Evolutionary conservation across 257 asterid genomes (phyloP).

Genomic region (Solanum stenotomum): DNA sequence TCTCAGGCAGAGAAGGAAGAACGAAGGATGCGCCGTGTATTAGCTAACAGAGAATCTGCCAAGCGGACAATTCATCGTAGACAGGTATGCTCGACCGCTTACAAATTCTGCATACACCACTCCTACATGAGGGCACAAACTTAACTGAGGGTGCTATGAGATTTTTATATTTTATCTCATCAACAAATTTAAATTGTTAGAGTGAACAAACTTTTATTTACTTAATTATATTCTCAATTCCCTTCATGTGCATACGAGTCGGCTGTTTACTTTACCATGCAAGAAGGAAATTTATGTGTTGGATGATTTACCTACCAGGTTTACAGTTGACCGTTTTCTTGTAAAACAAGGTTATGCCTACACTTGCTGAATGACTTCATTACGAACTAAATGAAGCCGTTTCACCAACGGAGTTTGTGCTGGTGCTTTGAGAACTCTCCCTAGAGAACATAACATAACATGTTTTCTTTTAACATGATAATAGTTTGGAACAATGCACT

Average conservation of each 20-base stretch:
- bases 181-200: too few relatives aligned
- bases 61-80: slow-evolving; percentile 73
- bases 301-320: neutral
- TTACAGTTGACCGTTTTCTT: too few relatives aligned
- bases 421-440: neutral
- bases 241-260: neutral
- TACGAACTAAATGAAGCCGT: neutral
- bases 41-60: slow-evolving; percentile 92
- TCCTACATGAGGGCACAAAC: too few relatives aligned
- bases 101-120: too few relatives aligned
- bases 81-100: slow-evolving; percentile 33
- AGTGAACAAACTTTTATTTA: neutral
- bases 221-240: neutral
- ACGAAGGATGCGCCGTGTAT: slow-evolving; percentile 41
- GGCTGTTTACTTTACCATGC: too few relatives aligned
- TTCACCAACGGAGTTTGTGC: neutral
- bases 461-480: neutral
- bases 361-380: neutral
- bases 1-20: slow-evolving; percentile 63
- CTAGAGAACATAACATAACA: neutral
- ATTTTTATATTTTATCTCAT: too few relatives aligned
- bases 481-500: neutral
- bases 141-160: too few relatives aligned
- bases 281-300: neutral
- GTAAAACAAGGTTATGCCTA: neutral